Percentiles rank a stretch among this genome's conserved stretches.
Evolutionary conservation across 768 basidiomycete species (phyloP).

Genomic region (Pleurotus ostreatus): DNA sequence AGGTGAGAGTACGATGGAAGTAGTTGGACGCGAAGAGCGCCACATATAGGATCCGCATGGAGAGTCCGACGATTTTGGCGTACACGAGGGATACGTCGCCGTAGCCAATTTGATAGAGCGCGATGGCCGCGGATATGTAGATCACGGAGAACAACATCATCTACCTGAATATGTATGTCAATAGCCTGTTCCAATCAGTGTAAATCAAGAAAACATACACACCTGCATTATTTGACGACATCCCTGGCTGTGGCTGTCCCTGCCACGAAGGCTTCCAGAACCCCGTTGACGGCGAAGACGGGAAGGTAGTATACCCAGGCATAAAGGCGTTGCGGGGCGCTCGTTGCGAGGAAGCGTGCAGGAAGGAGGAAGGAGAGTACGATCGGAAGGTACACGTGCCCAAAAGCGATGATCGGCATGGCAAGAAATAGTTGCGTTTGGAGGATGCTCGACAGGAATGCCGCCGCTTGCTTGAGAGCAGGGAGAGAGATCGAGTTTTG

Average conservation of each 20-base stretch:
- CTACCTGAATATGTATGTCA: no score
- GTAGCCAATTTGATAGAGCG: slow-evolving; percentile 38
- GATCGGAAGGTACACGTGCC: slow-evolving; percentile 69
- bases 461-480: slow-evolving; percentile 42
- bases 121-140: slow-evolving; percentile 58
- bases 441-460: slow-evolving; percentile 54
- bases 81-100: slow-evolving; percentile 73
- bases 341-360: slow-evolving; percentile 57
- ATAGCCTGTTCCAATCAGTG: no score
- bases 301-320: slow-evolving; percentile 91
- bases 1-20: no score
- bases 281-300: slow-evolving; percentile 84
- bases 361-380: slow-evolving; percentile 70
- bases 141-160: slow-evolving; percentile 71
- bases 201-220: no score
- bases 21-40: no score
- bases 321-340: slow-evolving; percentile 71
- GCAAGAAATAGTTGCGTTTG: slow-evolving; percentile 64
- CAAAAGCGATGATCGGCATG: slow-evolving; percentile 72
- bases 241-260: slow-evolving; percentile 68
- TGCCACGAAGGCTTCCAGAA: slow-evolving; percentile 87
- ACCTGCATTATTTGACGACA: slow-evolving; percentile 59
- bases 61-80: slow-evolving; percentile 69
- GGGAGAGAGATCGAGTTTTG: no score
- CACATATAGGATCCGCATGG: slow-evolving; percentile 62